A percentile compares a stretch with the other conserved stretches of the same genome.
These are phyloP conservation scores for Aspergillus brasiliensis DNA, from an alignment of 2,329 filamentous ascomycete genomes.

Conservation along the genomic window DNA sequence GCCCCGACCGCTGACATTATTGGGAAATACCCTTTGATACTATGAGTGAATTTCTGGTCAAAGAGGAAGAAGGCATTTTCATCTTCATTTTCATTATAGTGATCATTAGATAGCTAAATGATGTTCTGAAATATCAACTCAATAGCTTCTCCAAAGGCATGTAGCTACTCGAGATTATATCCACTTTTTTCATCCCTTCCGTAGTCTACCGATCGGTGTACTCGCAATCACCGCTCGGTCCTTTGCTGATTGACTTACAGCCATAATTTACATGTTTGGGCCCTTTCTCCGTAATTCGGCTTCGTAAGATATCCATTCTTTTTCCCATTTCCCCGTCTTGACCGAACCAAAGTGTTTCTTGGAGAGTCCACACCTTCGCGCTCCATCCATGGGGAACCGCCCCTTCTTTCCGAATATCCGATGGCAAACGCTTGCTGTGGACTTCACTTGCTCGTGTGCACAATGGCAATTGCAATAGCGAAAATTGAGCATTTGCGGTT, in stretches of 20 bases:
- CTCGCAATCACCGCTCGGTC: background rate
- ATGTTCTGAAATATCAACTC: no score
- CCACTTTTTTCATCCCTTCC: background rate
- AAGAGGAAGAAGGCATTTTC: background rate
- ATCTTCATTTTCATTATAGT: background rate
- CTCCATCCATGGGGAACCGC: conserved; percentile 29
- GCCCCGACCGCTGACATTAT: conserved; percentile 17
- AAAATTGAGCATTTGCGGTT: background rate
- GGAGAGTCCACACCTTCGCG: conserved; percentile 22
- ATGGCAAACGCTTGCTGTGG: conserved; percentile 22
- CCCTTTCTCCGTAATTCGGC: conserved; percentile 5
- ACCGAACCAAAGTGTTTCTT: conserved; percentile 17
- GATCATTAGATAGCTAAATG: background rate
- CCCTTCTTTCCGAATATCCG: conserved; percentile 33
- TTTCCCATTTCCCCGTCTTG: conserved; percentile 13
- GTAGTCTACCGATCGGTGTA: background rate
- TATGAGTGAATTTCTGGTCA: conserved; percentile 6
- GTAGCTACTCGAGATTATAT: background rate
- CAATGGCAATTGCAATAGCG: background rate
- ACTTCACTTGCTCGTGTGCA: background rate
- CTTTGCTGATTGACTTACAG: conserved; percentile 4
- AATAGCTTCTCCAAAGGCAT: no score
- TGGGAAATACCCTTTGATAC: conserved; percentile 3
- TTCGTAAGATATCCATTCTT: conserved; percentile 4
- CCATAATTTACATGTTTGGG: background rate